Percentiles rank a stretch among this genome's conserved stretches.
Evolutionary conservation across 345 rosid species (phyloP).

Genomic region (Cochlearia excelsa): DNA sequence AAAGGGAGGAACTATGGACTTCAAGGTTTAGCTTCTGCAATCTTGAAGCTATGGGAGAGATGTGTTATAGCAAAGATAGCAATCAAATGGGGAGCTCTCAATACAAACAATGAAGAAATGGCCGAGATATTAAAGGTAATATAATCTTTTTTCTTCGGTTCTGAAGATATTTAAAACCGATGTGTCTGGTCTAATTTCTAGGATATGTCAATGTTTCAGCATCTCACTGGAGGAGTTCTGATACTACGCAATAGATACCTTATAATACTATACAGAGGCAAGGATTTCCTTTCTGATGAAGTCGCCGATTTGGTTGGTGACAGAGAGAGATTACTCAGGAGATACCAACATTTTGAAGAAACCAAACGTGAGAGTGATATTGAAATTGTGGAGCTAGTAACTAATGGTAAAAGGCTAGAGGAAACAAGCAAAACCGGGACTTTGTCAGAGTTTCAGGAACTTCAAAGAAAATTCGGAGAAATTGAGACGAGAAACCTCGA

Average conservation of each 20-base stretch:
- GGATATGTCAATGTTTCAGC: slow-evolving; percentile 39
- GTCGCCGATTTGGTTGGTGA: slow-evolving; percentile 51
- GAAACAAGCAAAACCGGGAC: slow-evolving; percentile 56
- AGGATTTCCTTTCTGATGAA: slow-evolving; percentile 64
- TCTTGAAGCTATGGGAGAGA: slow-evolving; percentile 75
- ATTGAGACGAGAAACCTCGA: slow-evolving; percentile 37
- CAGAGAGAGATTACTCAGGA: slow-evolving; percentile 60
- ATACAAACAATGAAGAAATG: slow-evolving; percentile 77
- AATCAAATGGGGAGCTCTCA: slow-evolving; percentile 77
- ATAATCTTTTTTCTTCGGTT: background rate
- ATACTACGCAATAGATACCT: slow-evolving; percentile 67
- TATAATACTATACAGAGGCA: slow-evolving; percentile 78
- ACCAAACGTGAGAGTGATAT: slow-evolving; percentile 47
- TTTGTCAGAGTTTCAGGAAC: slow-evolving; percentile 59
- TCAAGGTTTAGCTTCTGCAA: slow-evolving; percentile 83
- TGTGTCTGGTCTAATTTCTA: slow-evolving; percentile 17
- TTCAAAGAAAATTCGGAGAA: slow-evolving; percentile 44
- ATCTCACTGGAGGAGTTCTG: slow-evolving; percentile 77
- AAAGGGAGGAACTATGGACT: slow-evolving; percentile 73
- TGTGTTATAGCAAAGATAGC: slow-evolving; percentile 74
- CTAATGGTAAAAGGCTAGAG: slow-evolving; percentile 35
- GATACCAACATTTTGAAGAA: slow-evolving; percentile 65
- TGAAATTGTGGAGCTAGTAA: slow-evolving; percentile 39
- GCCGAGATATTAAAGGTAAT: slow-evolving; percentile 69
- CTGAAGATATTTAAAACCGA: background rate